A percentile compares a stretch with the other conserved stretches of the same genome.
These are phyloP conservation scores for Ogataea henricii DNA, from an alignment of 805 yeast species.

Conservation along the genomic window DNA sequence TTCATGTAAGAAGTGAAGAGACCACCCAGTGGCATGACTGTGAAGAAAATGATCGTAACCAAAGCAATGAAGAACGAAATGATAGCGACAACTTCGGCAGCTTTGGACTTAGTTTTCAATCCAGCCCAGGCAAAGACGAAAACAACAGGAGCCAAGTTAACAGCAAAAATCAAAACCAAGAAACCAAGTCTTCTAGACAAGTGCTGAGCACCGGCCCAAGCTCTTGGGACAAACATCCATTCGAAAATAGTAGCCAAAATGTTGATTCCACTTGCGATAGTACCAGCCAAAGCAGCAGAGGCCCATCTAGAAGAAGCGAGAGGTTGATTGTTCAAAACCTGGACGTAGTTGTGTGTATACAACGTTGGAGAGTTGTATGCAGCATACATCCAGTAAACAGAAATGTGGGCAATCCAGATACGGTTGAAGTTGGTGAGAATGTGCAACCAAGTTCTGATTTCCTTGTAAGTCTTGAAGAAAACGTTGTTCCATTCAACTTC, in stretches of 20 bases:
- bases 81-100: constrained; percentile 78
- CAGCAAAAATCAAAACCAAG: constrained; percentile 59
- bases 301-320: constrained; percentile 91
- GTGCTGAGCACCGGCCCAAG: constrained; percentile 99
- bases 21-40: constrained; percentile 96
- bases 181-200: constrained; percentile 84
- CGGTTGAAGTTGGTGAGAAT: constrained; percentile 93
- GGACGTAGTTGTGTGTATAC: constrained; percentile 85
- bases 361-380: constrained; percentile 91
- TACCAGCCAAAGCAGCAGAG: constrained; percentile 88
- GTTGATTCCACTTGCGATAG: constrained; percentile 79
- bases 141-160: constrained; percentile 83
- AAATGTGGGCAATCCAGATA: constrained; percentile 93
- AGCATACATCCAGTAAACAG: constrained; percentile 91
- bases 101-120: constrained; percentile 60
- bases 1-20: constrained; percentile 90
- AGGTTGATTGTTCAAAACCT: constrained; percentile 84
- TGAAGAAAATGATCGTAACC: constrained; percentile 79
- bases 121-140: constrained; percentile 85
- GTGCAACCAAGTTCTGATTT: constrained; percentile 97
- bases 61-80: constrained; percentile 89
- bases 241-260: constrained; percentile 86
- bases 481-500: constrained; percentile 91
- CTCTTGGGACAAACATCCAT: constrained; percentile 95
- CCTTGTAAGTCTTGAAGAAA: constrained; percentile 94